Percentiles rank a stretch among this genome's conserved stretches.
These are phyloP conservation scores for Didymella lethalis DNA, from an alignment of 2,329 filamentous ascomycete species.

Conservation along the genomic window DNA sequence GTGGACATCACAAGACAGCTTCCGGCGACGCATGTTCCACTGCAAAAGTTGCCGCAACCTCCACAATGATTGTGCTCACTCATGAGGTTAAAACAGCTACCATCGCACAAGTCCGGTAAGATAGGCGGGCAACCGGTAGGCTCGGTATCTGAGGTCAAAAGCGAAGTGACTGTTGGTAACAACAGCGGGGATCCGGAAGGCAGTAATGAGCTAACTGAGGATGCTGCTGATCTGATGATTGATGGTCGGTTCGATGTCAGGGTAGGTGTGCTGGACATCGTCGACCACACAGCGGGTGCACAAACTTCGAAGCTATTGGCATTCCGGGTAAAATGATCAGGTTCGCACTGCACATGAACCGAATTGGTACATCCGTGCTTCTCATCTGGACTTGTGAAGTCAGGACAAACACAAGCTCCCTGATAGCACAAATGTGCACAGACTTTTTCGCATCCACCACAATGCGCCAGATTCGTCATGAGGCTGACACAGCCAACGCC, in stretches of 20 bases:
- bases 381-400: neutral
- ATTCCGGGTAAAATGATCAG: conserved; percentile 4
- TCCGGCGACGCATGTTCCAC: conserved; percentile 3
- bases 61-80: conserved; percentile 10
- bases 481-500: conserved; percentile 9
- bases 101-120: conserved; percentile 4
- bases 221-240: neutral
- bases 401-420: conserved; percentile 4
- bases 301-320: conserved; percentile 3
- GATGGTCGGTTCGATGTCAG: neutral
- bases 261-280: neutral
- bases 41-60: conserved; percentile 11
- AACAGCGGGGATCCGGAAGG: neutral
- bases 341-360: neutral
- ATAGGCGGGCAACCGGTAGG: conserved; percentile 1
- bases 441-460: conserved; percentile 11
- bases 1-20: conserved; percentile 6
- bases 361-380: neutral
- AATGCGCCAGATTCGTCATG: conserved; percentile 4
- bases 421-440: conserved; percentile 3
- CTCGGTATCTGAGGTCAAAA: neutral
- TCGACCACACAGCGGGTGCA: neutral
- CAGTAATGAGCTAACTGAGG: neutral
- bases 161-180: neutral
- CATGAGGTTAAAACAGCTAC: conserved; percentile 11